Conservation (phyloP, 2,329 filamentous ascomycete species). For the Penicillium sp. region DNA sequence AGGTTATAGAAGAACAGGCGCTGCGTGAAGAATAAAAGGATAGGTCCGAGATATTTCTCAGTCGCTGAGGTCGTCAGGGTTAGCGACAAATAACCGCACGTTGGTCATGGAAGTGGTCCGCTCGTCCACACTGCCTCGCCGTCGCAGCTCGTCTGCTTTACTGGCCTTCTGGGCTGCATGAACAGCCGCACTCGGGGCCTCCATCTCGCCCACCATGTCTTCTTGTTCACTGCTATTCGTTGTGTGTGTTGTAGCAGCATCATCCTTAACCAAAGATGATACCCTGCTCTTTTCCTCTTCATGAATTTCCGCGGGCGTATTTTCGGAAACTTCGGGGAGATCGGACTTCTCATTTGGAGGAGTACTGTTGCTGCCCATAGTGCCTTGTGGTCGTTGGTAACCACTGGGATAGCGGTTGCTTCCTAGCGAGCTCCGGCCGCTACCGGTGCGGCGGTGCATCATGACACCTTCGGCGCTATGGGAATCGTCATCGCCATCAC, state of each 20-base stretch:
- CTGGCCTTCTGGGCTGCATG: conserved; percentile 44
- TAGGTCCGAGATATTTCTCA: conserved; percentile 15
- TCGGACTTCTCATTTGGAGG: conserved; percentile 53
- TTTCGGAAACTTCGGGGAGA: conserved; percentile 48
- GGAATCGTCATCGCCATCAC: conserved; percentile 76
- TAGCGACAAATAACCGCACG: conserved; percentile 52
- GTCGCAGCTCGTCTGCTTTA: conserved; percentile 49
- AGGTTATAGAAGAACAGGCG: conserved; percentile 6
- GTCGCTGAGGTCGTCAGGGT: conserved; percentile 50
- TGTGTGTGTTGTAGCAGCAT: conserved; percentile 36
- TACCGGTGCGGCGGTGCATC: conserved; percentile 59
- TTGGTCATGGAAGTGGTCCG: conserved; percentile 53
- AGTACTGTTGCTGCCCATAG: conserved; percentile 57
- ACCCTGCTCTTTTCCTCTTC: conserved; percentile 33
- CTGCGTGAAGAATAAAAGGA: conserved; percentile 9
- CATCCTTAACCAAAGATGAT: conserved; percentile 31
- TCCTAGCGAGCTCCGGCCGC: conserved; percentile 62
- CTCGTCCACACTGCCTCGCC: conserved; percentile 54
- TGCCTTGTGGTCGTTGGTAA: conserved; percentile 48
- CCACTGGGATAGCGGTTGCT: conserved; percentile 51
- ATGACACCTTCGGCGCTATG: conserved; percentile 41
- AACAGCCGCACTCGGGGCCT: conserved; percentile 46
- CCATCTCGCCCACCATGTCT: conserved; percentile 57
- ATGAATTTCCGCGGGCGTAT: conserved; percentile 34
- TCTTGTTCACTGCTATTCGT: conserved; percentile 47